Base-by-base conservation (phyloP, 2,329 filamentous ascomycete genomes). In the Cladosporium cucumerinum region DNA sequence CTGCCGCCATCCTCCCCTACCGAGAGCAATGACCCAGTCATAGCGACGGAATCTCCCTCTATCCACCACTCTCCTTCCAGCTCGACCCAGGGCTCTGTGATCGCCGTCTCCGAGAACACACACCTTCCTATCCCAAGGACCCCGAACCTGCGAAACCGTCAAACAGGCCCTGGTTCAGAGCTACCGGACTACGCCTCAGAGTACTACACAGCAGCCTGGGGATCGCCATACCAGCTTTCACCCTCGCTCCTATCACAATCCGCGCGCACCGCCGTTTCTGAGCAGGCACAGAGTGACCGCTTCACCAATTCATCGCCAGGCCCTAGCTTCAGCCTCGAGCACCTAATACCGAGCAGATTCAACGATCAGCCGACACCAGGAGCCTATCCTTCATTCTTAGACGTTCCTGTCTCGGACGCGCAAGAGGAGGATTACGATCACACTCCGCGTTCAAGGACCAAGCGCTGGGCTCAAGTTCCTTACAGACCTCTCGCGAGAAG, bases 221-320 rank as follows among this genome's bases (percentile, higher is more conserved):
- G 93, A 64, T 97, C 93, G 62, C 93, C 93, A 25, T 97, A 97
- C 79, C 88, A 90, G 63, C 84, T 84, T 67, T 85, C 89, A 46
- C 81, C 83, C 14, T 89, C 73, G 30, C 67, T 76, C 14, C 65
- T 71, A 23, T 72, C 75, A 23, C 65, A 67, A 55, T 73, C 75
- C 11, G 72, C 70, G 57, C 72, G 71, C 57, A 74, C 73, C 43
- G 73, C 71, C 25, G 67, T 71, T 32, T 72, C 74, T 26, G 72
- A 74, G 61, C 73, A 73, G 60, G 65, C 68, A 16, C 66, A 67
- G 11, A 72, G 69, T 60, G 72, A 72, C 32, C 72, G 73, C 58
- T 68, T 61, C 49, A 68, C 66, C 64, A 73, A 72, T 39, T 70
- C 72, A 2, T 74, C 74, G 36, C 73, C 73, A 3, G 67, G 66